Conservation (phyloP, 805 yeast genomes). For the Lipomyces kockii region DNA sequence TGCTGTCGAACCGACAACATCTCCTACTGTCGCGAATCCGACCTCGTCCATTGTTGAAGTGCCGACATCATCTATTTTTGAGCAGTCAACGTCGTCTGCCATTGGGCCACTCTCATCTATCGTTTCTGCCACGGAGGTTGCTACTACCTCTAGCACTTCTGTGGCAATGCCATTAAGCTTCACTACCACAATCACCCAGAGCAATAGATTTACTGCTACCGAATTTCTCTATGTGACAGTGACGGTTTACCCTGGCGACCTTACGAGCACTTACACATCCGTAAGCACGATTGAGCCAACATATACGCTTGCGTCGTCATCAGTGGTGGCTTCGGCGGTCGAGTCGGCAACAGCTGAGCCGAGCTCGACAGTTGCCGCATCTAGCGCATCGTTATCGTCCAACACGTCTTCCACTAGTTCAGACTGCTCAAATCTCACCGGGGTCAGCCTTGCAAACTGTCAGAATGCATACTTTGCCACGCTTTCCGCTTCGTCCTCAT, state of each 20-base stretch:
- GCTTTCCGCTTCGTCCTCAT: slow-evolving; percentile 15
- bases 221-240: slow-evolving; percentile 1
- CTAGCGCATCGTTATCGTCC: background rate
- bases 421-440: slow-evolving; percentile 25
- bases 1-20: slow-evolving; percentile 24
- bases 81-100: background rate
- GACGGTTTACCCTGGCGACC: background rate
- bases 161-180: background rate
- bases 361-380: background rate
- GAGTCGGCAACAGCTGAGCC: background rate
- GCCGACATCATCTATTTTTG: background rate
- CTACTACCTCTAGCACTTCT: background rate
- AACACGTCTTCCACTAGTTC: slow-evolving; percentile 11
- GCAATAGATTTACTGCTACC: background rate
- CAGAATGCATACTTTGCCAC: slow-evolving; percentile 21
- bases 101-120: background rate
- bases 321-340: background rate
- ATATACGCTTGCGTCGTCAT: background rate
- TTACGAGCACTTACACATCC: background rate
- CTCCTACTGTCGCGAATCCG: background rate
- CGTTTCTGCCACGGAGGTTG: background rate
- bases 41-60: slow-evolving; percentile 1
- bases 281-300: background rate
- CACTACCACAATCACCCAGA: background rate
- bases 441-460: slow-evolving; percentile 26